Evolutionary conservation across 1,284 basidiomycete species (phyloP), one percentile per base, ranked within the genome.

Genomic region (Cutaneotrichosporon curvatum): DNA sequence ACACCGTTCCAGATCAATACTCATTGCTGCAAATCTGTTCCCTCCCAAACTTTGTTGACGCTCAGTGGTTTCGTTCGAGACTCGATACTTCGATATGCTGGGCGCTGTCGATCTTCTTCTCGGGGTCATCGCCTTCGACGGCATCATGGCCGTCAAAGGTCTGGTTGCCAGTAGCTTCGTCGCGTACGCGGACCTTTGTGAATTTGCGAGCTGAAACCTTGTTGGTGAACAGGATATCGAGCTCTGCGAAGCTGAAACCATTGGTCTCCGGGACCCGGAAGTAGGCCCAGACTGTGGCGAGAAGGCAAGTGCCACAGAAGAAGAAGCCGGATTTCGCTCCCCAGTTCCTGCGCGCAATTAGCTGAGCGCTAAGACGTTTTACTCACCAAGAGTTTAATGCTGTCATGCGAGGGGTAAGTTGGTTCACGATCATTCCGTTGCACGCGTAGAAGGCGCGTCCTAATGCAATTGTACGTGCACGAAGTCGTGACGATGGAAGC

Each of bases 391-490:
- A 28, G 25, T 28, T 66, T 59, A 47, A 22, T 8, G 44, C 67
- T 31, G 76, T 60, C 72, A 74, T 72, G 37, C 72, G 60, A 2
- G 75, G 75, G n/a, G 65, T 67, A 28, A 62, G 46, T 31, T 56
- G 56, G 23, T 41, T 39, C 37, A 37, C 43, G 46, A 74, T 61
- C 49, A 73, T 66, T 44, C 67, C 67, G 33, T 61, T 66, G 20
- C 67, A 53, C 45, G 62, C 65, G 62, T 76, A 76, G 3, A 63
- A 51, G 42, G 66, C 66, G 20, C 75, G 68, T 2, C 70, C 65
- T 8, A 76, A 62, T 2, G 71, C 75, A 56, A 76, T 67, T 2
- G 74, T 70, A 54, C 74, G 75, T 63, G 57, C 44, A 68, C 72
- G 36, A 15, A 70, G 35, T 4, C 46, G 41, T 5, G 55, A 50